Evolutionary conservation across 2,329 filamentous ascomycete genomes (phyloP), one percentile per base, ranked within the genome.

Genomic region (Penicillium nordicum): DNA sequence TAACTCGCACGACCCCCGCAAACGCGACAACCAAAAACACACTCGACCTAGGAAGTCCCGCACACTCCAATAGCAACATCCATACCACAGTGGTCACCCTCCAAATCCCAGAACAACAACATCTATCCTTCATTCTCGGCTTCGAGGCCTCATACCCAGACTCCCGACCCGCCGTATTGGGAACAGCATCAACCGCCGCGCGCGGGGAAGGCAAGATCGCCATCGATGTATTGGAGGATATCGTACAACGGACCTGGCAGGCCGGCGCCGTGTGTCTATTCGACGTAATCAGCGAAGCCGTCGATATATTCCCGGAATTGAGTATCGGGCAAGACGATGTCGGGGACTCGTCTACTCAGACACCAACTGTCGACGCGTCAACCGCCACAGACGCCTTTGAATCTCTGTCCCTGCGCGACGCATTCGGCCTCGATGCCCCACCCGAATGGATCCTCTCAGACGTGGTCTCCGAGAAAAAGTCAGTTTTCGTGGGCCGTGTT

Each of bases 221-320:
- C 48, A 80, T 92, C n/a, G 82, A 83, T 2, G 74, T 89, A 2
- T 86, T 94, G 55, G 80, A 86, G 30, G 79, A 85, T 36, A 86
- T 88, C 0, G 75, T 97, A 32, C 79, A 78, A 1, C 78, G 80
- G n/a, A 82, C 89, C 5, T 96, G 87, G 72, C 80, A 82, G 50
- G 82, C 85, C 0, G 92, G 91, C 0, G 82, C 85, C 50, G 91
- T 96, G 23, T 97, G 92, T 67, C 78, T 99, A 3, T 99, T 92
- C 67, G 93, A 97, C 70, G 82, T 95, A n/a, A 82, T 97, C 37
- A 92, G 96, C 63, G 83, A 83, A 63, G 77, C 76, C 0, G 72
- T 72, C 32, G 79, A 79, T 57, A 68, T 74, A 3, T 72, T 82
- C 6, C 74, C 76, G 67, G 88, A 89, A 67, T 77, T 88, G 62